A percentile compares a stretch with the other conserved stretches of the same genome.
These are phyloP conservation scores for Cyberlindnera nakhonratchasimensis DNA, from an alignment of 805 yeast genomes.

Conservation along the genomic window DNA sequence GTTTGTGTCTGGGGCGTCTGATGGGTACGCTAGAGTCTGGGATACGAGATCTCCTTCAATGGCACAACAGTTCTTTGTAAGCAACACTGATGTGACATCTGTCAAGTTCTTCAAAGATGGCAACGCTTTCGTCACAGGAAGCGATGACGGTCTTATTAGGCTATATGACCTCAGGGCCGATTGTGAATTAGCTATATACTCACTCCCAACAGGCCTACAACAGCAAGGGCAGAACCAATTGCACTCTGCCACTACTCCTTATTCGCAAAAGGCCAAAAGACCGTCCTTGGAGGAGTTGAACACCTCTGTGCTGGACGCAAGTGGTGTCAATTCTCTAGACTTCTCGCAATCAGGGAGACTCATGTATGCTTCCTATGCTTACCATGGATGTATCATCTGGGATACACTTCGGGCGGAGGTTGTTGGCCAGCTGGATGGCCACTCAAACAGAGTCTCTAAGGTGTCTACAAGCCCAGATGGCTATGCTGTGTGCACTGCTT, in stretches of 20 bases:
- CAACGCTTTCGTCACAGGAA: slow-evolving; percentile 65
- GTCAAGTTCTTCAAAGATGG: slow-evolving; percentile 68
- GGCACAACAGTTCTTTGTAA: slow-evolving; percentile 49
- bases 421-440: slow-evolving; percentile 66
- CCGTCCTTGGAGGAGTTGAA: slow-evolving; percentile 21
- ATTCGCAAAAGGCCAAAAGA: slow-evolving; percentile 23
- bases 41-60: slow-evolving; percentile 44
- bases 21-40: slow-evolving; percentile 66
- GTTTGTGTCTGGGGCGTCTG: slow-evolving; percentile 66
- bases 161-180: slow-evolving; percentile 77
- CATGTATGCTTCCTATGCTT: slow-evolving; percentile 72
- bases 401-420: slow-evolving; percentile 64
- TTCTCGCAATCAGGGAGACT: slow-evolving; percentile 73
- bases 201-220: slow-evolving; percentile 22
- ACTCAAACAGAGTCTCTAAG: slow-evolving; percentile 55
- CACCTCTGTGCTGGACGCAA: slow-evolving; percentile 42
- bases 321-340: slow-evolving; percentile 72
- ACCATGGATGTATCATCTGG: slow-evolving; percentile 73
- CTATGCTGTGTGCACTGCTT: slow-evolving; percentile 67
- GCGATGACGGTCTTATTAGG: slow-evolving; percentile 72
- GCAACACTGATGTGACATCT: slow-evolving; percentile 62
- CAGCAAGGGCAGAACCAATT: slow-evolving; percentile 3
- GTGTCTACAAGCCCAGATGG: slow-evolving; percentile 74
- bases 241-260: slow-evolving; percentile 5
- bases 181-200: slow-evolving; percentile 57